Base-by-base conservation (phyloP, 768 basidiomycete species). In the Hygrocybe coccinea region DNA sequence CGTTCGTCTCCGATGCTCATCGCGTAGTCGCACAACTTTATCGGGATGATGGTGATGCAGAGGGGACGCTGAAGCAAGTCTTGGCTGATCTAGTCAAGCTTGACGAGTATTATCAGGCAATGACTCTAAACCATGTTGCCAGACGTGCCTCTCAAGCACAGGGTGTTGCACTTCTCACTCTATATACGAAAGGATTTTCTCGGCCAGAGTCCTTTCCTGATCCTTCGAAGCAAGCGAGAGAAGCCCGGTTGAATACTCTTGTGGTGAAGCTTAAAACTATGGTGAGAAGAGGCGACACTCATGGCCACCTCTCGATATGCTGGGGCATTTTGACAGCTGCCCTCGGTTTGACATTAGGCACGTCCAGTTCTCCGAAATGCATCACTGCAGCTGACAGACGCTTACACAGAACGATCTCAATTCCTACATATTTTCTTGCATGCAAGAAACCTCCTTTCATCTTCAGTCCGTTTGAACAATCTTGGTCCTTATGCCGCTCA, bases 361-460 rank as follows among this genome's bases (percentile, higher is more conserved):
- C 51, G 67, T 58, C 51, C 8, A n/a, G 9, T 12, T 35, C 49
- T 57, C 19, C 57, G 55, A 9, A 5, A 37, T 17, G 36, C 17
- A 39, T 25, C 22, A 41, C 51, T 24, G 6, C 34, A 45, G 36
- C 36, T 62, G 33, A 63, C 39, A 11, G 6, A 34, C 12, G n/a
- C 22, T 60, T n/a, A 8, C 21, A 12, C 66, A 97, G 94, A 87
- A 60, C 84, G 91, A 25, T 77, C 90, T 8, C 85, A 87, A 60
- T 89, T 90, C 65, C 83, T 99, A 12, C 88, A 94, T 64, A 83
- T 98, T 33, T 98, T 97, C 74, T 82, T 99, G 5, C 92, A 97
- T 62, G 89, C 91, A 3, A 82, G 97, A 12, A 83, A 91, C 52
- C 73, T 98, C 50, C 77, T 98, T 43, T 97, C 95, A 7, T 92